Base-by-base conservation (phyloP, 2,329 filamentous ascomycete species). In the Penicillium sp. region DNA sequence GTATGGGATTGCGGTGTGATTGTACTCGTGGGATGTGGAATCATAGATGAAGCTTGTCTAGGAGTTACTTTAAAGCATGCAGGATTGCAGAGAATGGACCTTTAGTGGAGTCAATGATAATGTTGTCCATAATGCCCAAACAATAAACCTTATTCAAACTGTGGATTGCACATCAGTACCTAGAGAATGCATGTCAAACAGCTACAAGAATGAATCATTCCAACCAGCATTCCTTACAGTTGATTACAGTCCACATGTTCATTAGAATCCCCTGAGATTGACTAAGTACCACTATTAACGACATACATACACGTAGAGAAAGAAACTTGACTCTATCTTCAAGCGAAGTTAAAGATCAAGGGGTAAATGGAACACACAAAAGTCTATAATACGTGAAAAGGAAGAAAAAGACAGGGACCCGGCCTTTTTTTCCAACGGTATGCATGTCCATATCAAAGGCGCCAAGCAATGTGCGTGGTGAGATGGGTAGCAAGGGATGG, bases 41-140 rank as follows among this genome's bases (percentile, higher is more conserved):
- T 79, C 79, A 52, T 82, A 84, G 13, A 84, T 64, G 61, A 84
- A 84, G 50, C 84, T 81, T 0, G 78, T 82, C 53, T 83, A 69
- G 0, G n/a, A n/a, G n/a, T n/a, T n/a, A n/a, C n/a, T n/a, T n/a
- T 9, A 22, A 22, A 22, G 5, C 18, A 22, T 22, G 18, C 18
- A 22, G 5, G 18, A 22, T 22, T 9, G n/a, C n/a, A n/a, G n/a
- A n/a, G n/a, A 82, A 68, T 5, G 83, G 66, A 17, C 76, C 79
- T 5, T 82, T 62, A 0, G 80, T 77, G 0, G 74, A 78, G 1
- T 65, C 59, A 1, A 79, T 76, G 3, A 79, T 83, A 42, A 83
- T 68, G 47, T 84, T 84, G 18, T 22, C 18, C n/a, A n/a, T n/a
- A n/a, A n/a, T n/a, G n/a, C n/a, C n/a, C n/a, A n/a, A n/a, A n/a